Base-by-base conservation (phyloP, 2,329 filamentous ascomycete species). In the Orbilia quercus region DNA sequence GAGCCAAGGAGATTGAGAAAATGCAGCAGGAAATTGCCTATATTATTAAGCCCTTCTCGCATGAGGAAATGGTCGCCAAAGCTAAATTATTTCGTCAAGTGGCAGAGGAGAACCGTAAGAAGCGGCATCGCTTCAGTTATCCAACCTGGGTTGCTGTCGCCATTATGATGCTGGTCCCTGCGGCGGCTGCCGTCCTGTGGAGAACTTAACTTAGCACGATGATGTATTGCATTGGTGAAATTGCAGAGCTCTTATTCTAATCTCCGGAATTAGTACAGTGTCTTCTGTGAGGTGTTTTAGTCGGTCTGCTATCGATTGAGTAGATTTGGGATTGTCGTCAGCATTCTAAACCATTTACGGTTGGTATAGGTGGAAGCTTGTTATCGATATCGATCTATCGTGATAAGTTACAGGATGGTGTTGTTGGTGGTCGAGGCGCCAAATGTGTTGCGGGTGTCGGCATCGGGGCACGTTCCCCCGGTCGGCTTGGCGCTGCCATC, bases 1-100 rank as follows among this genome's bases (percentile, higher is more conserved):
- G 54, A 66, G 60, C 55, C n/a, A 53, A 73, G 69, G 69, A 62
- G 69, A 62, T 62, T 18, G 45, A 59, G 50, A 66, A 45, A 47
- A 64, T 66, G 60, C 60, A 66, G 23, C 69, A 65, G 55, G 69
- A 73, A 73, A 65, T 72, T 72, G 50, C 54, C 36, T 20, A 31
- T 42, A 57, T 54, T 38, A 45, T 54, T 40, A 44, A 59, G 7
- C 58, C 40, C 25, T 34, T 58, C 44, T 63, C 45, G 51, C 51
- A 51, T 50, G 67, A 72, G 42, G 54, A 65, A 34, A 7, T 65
- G n/a, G 67, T 51, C 31, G 51, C 34, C 25, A 45, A 38, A 31
- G 59, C 67, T 28, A 59, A 59, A 28, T 51, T 34, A 34, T 72
- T 72, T 59, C 53, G 59, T 3, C 45, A 59, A 36, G 42, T 25